Conservation (phyloP, 495 filamentous ascomycete species). For the Penicillium subrubescens region DNA sequence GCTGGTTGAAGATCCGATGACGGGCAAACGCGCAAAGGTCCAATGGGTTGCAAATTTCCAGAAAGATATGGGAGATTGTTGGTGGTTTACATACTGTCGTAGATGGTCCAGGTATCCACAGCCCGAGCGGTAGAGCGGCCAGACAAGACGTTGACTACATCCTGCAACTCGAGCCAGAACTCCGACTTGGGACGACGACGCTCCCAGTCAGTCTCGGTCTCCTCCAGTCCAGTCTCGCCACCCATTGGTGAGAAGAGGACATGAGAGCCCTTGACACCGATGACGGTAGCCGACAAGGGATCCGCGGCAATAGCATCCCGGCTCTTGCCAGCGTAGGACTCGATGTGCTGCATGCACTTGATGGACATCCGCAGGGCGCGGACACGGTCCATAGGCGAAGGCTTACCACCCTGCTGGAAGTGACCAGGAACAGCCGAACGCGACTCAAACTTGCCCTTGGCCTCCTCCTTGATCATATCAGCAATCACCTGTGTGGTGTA, state of each 20-base stretch:
- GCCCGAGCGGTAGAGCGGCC: conserved; percentile 56
- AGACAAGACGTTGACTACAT: conserved; percentile 80
- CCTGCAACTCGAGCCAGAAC: conserved; percentile 82
- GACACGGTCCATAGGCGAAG: conserved; percentile 93
- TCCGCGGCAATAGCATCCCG: conserved; percentile 70
- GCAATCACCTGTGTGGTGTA: conserved; percentile 93
- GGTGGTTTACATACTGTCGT: conserved; percentile 37
- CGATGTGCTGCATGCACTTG: conserved; percentile 86
- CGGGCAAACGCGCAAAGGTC: background rate
- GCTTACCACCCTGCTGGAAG: conserved; percentile 93
- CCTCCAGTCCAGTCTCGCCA: conserved; percentile 64
- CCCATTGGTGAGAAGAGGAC: conserved; percentile 84
- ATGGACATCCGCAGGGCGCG: conserved; percentile 90
- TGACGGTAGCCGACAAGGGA: conserved; percentile 72
- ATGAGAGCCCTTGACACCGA: conserved; percentile 87
- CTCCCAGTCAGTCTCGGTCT: conserved; percentile 89
- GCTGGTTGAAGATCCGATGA: background rate
- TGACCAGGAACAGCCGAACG: conserved; percentile 92
- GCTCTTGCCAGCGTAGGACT: conserved; percentile 68
- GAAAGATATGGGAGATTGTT: conserved; percentile 21
- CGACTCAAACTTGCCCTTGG: conserved; percentile 90
- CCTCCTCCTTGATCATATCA: conserved; percentile 93
- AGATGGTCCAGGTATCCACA: conserved; percentile 31
- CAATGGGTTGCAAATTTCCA: conserved; percentile 8
- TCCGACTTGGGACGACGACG: conserved; percentile 81